These are phyloP conservation scores for Lentinus polychrous DNA, from an alignment of 1,284 basidiomycete genomes.

Conservation along the genomic window DNA sequence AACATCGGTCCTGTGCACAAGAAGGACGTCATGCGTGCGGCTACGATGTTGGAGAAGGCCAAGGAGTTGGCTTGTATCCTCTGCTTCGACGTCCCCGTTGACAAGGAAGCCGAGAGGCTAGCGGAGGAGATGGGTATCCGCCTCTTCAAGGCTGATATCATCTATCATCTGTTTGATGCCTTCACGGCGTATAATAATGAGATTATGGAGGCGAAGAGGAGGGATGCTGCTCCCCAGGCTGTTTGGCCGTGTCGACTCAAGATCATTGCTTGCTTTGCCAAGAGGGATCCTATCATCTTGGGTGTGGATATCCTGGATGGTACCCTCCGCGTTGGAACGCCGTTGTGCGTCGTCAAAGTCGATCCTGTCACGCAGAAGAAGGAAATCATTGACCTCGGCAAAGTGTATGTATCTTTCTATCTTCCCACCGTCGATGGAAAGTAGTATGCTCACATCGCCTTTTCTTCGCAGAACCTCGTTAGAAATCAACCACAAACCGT, in stretches of 20 bases:
- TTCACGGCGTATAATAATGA: constrained; percentile 96
- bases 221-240: constrained; percentile 89
- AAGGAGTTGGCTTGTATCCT: constrained; percentile 94
- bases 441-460: neutral
- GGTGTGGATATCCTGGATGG: constrained; percentile 98
- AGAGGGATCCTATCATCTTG: constrained; percentile 96
- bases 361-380: constrained; percentile 86
- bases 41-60: constrained; percentile 94
- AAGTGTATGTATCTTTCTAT: constrained; percentile 66
- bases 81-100: constrained; percentile 93
- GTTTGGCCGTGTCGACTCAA: constrained; percentile 97
- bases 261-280: constrained; percentile 89
- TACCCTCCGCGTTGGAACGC: constrained; percentile 88
- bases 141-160: constrained; percentile 96
- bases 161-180: constrained; percentile 97
- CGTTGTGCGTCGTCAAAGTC: constrained; percentile 88
- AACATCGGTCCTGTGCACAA: constrained; percentile 98
- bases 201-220: constrained; percentile 88
- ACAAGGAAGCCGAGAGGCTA: constrained; percentile 87
- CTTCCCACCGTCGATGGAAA: no score
- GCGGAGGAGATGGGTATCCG: constrained; percentile 93
- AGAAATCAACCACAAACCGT: constrained; percentile 88
- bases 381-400: constrained; percentile 88
- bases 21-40: constrained; percentile 89
- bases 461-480: constrained; percentile 67